These are phyloP conservation scores for Solanum aculeatissimum DNA, from an alignment of 305 asterid species.

Conservation along the genomic window DNA sequence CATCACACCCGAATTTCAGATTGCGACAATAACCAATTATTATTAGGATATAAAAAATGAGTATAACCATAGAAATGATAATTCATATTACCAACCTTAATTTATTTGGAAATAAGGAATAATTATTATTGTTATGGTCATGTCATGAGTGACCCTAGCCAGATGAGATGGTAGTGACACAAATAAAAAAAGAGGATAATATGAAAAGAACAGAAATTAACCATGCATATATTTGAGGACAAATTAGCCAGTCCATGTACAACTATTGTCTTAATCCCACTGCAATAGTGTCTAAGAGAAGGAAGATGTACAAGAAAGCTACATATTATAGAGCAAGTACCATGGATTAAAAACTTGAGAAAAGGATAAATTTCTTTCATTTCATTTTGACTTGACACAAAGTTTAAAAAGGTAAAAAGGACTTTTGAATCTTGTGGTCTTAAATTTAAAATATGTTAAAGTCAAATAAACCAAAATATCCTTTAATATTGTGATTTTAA, in stretches of 20 bases:
- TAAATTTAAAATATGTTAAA: not conserved
- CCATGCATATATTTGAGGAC: not conserved
- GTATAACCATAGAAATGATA: not conserved
- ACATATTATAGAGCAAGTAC: not conserved
- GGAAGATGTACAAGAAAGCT: not conserved
- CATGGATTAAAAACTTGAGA: not conserved
- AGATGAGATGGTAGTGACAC: not conserved
- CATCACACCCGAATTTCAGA: too few relatives aligned
- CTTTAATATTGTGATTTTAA: not conserved
- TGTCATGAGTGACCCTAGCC: not conserved
- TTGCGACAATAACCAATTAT: too few relatives aligned
- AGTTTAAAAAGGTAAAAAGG: accelerated
- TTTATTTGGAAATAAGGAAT: not conserved
- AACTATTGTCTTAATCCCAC: not conserved
- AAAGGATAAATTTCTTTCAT: not conserved
- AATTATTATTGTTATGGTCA: not conserved
- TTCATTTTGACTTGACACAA: not conserved
- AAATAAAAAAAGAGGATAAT: not conserved
- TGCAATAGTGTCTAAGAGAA: not conserved
- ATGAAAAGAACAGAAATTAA: not conserved
- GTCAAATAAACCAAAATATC: not conserved
- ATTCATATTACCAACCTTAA: not conserved
- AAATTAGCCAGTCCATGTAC: not conserved
- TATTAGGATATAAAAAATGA: too few relatives aligned
- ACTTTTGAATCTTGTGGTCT: not conserved